These are phyloP conservation scores for Rhodomyrtus tomentosa DNA, from an alignment of 345 rosid genomes.

Conservation along the genomic window DNA sequence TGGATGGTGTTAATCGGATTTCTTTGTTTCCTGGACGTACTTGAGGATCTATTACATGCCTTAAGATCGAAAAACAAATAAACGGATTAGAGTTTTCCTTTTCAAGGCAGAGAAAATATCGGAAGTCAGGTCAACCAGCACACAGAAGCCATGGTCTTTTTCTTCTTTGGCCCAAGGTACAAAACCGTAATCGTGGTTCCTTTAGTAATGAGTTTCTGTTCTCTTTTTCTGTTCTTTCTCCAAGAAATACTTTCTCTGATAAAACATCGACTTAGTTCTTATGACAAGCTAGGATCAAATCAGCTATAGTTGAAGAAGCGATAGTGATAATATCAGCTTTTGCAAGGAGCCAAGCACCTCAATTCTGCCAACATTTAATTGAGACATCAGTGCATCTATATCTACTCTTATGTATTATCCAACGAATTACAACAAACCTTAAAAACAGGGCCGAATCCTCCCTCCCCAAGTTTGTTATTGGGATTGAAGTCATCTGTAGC, in stretches of 20 bases:
- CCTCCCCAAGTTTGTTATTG: slow-evolving; percentile 73
- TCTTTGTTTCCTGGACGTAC: neutral
- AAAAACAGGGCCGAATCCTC: slow-evolving; percentile 80
- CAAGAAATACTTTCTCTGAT: neutral
- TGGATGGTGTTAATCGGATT: neutral
- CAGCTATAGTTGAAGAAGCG: neutral
- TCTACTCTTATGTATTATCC: neutral
- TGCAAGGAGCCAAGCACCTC: neutral
- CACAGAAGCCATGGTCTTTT: neutral
- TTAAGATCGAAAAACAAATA: neutral
- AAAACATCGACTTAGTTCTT: neutral
- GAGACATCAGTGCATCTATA: neutral
- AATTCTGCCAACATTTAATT: neutral
- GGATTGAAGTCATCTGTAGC: slow-evolving; percentile 56
- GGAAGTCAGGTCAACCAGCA: neutral
- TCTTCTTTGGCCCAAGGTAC: neutral
- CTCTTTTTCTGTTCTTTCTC: neutral
- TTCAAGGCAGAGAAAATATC: neutral
- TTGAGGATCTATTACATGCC: slow-evolving; percentile 16
- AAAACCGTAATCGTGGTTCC: neutral
- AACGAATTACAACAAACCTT: neutral
- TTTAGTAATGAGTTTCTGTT: neutral
- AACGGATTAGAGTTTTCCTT: neutral
- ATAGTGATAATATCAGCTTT: neutral
- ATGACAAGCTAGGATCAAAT: neutral